A percentile compares a stretch with the other conserved stretches of the same genome.
Conservation (phyloP, 371 early-diverging fungal species). For the Mortierella sp. region DNA sequence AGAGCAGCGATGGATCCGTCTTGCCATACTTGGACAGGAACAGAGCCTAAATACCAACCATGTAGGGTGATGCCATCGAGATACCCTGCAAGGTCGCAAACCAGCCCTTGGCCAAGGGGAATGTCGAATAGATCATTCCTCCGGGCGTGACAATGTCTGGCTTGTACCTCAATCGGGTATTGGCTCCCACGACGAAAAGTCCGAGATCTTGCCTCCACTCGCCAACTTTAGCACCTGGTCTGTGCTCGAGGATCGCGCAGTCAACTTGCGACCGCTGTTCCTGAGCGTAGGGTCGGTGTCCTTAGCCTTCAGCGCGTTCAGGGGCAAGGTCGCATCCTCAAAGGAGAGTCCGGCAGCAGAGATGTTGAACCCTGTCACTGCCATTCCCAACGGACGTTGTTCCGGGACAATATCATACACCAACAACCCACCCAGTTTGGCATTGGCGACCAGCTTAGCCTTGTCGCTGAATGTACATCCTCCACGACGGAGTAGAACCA, state of each 20-base stretch:
- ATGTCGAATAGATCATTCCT: constrained; percentile 80
- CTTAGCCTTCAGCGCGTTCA: constrained; percentile 16
- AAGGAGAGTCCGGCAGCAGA: constrained; percentile 42
- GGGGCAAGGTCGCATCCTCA: constrained; percentile 30
- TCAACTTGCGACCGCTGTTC: constrained; percentile 11
- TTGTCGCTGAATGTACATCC: constrained; percentile 68
- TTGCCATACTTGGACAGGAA: constrained; percentile 53
- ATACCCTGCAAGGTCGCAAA: constrained; percentile 65
- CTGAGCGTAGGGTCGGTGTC: neutral
- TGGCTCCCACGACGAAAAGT: constrained; percentile 80
- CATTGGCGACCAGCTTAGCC: constrained; percentile 62
- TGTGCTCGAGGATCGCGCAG: constrained; percentile 29
- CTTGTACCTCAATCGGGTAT: constrained; percentile 72
- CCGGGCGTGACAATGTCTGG: constrained; percentile 80
- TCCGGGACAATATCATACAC: constrained; percentile 38
- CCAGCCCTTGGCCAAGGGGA: constrained; percentile 61
- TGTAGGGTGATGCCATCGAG: constrained; percentile 70
- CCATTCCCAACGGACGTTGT: constrained; percentile 41
- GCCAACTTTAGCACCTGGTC: constrained; percentile 44
- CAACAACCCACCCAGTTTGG: constrained; percentile 51
- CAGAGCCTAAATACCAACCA: constrained; percentile 69
- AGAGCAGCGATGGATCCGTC: constrained; percentile 33
- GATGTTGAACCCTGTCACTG: constrained; percentile 30
- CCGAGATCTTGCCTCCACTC: constrained; percentile 66
- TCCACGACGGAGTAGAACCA: constrained; percentile 73